Base-by-base conservation (phyloP, 306 rosid species). In the Prunus campanulata region DNA sequence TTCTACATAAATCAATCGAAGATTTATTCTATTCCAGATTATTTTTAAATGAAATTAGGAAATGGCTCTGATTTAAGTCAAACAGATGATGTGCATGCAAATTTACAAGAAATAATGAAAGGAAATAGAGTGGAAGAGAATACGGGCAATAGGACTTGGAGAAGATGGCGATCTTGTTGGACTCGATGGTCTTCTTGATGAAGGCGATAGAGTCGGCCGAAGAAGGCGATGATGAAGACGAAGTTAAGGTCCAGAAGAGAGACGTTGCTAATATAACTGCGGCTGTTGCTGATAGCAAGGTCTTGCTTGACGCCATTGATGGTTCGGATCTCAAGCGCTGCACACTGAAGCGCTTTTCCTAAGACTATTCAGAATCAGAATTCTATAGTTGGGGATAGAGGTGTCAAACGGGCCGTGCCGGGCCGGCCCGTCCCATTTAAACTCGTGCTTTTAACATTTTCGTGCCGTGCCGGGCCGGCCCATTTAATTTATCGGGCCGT, bases 91-190 rank as follows among this genome's bases (percentile, higher is more conserved):
- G 8, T 42, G 32, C 24, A 51, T 16, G 27, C 29, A 57, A 67
- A 55, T 24, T 54, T 22, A 60, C 3, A 68, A 42, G 15, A 1
- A 44, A 54, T 12, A 11, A 59, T 16, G 0, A 61, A 20, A 62
- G 7, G 2, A 8, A 70, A 60, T 32, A 42, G 61, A 54, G 66
- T 19, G 74, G 22, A 35, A 16, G 48, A 24, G 69, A 83, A 8
- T 74, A 95, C 98, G 93, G 97, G 91, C 98, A 95, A 74, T 95
- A 95, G 78, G 97, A 88, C 81, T 95, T 95, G 79, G 98, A 95
- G 77, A 95, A 95, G 79, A 95, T 90, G 84, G 85, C 97, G 82
- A 92, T 88, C 44, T 84, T 82, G 91, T 92, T 88, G 51, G 96
- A 89, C 49, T 84, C 48, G 56, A 95, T 77, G 82, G 97, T 89